A percentile compares a stretch with the other conserved stretches of the same genome.
Conservation (phyloP, 306 rosid species). For the Acacia acuminata region DNA sequence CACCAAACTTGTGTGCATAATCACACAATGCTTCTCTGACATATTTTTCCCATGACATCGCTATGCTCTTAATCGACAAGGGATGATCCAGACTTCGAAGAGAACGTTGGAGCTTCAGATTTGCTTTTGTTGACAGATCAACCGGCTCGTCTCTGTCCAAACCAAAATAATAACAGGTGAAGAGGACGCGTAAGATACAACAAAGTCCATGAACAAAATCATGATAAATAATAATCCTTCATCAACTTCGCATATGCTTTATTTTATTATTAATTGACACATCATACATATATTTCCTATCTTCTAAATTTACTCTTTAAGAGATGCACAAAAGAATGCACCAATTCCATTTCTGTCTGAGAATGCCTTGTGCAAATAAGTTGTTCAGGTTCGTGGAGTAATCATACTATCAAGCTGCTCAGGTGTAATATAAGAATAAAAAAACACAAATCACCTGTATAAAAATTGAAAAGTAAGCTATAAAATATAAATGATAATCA, state of each 20-base stretch:
- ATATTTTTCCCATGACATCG: constrained; percentile 48
- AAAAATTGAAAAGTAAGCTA: not conserved
- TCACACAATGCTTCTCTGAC: constrained; percentile 46
- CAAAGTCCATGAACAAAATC: not conserved
- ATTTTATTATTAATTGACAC: not conserved
- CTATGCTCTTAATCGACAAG: constrained; percentile 42
- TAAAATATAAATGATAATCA: constrained; percentile 3
- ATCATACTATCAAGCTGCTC: not conserved
- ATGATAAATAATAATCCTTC: not conserved
- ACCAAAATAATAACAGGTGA: not conserved
- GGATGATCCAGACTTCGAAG: constrained; percentile 28
- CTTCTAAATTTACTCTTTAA: not conserved
- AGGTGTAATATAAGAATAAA: not conserved
- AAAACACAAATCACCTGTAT: not conserved
- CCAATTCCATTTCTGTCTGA: not conserved
- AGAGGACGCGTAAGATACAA: not conserved
- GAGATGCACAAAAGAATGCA: not conserved
- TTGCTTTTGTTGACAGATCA: constrained; percentile 35
- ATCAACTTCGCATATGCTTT: not conserved
- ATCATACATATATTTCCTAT: not conserved
- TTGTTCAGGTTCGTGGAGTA: not conserved
- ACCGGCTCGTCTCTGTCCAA: constrained; percentile 24
- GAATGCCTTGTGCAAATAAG: not conserved
- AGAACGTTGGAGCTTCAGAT: constrained; percentile 17
- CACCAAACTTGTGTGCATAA: constrained; percentile 45